Conservation (phyloP, 2,329 filamentous ascomycete genomes). For the Emericellopsis cladophorae region DNA sequence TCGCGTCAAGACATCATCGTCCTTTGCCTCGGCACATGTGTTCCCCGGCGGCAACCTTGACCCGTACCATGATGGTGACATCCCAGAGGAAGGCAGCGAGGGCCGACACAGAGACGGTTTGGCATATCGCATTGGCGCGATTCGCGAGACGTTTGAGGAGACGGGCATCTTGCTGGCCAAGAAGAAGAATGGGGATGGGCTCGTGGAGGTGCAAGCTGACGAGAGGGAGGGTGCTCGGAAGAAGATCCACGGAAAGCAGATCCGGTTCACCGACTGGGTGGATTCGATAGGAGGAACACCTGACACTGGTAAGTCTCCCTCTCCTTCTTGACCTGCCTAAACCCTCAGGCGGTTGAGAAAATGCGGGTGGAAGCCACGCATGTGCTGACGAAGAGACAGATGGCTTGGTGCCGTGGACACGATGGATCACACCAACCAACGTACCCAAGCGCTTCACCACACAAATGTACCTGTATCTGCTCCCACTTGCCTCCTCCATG, state of each 20-base stretch:
- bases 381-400: conserved; percentile 23
- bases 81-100: conserved; percentile 31
- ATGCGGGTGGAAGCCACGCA: not conserved
- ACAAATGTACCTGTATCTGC: conserved; percentile 92
- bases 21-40: conserved; percentile 86
- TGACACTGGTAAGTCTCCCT: conserved; percentile 46
- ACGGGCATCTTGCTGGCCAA: conserved; percentile 73
- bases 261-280: conserved; percentile 57
- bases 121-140: conserved; percentile 69
- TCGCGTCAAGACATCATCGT: conserved; percentile 67
- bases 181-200: conserved; percentile 32
- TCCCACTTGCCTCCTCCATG: conserved; percentile 38
- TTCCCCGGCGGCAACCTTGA: conserved; percentile 88
- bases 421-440: conserved; percentile 76
- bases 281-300: conserved; percentile 39
- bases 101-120: conserved; percentile 56
- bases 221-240: conserved; percentile 54
- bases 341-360: not conserved
- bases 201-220: conserved; percentile 47
- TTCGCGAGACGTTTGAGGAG: conserved; percentile 92
- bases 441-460: conserved; percentile 74
- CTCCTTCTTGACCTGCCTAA: not conserved
- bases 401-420: conserved; percentile 67
- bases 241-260: conserved; percentile 52
- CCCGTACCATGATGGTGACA: conserved; percentile 57